Evolutionary conservation across 345 rosid genomes (phyloP).

Genomic region (Salix viminalis): DNA sequence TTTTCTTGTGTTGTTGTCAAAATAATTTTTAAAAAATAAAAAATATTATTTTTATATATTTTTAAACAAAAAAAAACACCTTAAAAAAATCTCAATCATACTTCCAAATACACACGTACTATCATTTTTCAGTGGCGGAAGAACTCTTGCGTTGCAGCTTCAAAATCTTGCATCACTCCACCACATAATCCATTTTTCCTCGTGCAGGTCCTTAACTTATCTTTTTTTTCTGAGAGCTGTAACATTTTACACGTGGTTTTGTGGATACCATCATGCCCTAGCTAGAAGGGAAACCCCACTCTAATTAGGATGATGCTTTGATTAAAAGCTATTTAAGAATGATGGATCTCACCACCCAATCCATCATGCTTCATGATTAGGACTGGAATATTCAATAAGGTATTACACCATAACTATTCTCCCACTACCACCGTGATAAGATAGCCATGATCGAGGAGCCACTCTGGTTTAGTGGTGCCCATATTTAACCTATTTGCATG

Average conservation of each 20-base stretch:
- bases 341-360: background rate
- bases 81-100: too few relatives aligned
- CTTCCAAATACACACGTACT: too few relatives aligned
- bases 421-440: constrained; percentile 5
- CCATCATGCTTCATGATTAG: background rate
- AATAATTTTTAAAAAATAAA: too few relatives aligned
- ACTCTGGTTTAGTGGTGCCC: background rate
- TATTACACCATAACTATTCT: background rate
- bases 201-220: background rate
- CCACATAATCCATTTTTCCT: background rate
- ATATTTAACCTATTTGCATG: too few relatives aligned
- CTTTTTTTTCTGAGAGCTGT: too few relatives aligned
- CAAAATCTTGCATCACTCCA: background rate
- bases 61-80: too few relatives aligned
- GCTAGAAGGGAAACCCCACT: background rate
- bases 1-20: too few relatives aligned
- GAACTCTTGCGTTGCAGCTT: background rate
- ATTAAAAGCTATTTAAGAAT: too few relatives aligned
- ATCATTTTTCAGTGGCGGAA: background rate
- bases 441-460: background rate
- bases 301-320: background rate
- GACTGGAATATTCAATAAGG: background rate
- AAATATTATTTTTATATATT: too few relatives aligned
- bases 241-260: background rate
- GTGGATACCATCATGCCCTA: background rate